Conservation (phyloP, 768 basidiomycete species). For the Lactarius indigo region DNA sequence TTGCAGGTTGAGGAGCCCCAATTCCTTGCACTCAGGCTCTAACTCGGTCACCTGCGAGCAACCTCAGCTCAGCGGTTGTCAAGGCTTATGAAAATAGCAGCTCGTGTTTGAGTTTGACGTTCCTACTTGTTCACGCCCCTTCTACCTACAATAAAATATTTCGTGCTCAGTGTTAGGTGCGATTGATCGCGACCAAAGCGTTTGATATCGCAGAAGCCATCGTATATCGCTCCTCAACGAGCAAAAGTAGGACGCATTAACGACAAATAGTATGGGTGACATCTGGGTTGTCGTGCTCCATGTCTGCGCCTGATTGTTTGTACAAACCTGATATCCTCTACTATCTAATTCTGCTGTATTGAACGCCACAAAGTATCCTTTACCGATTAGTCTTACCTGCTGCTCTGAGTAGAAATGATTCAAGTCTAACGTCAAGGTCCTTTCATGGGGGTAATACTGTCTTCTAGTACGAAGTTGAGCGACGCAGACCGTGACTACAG, state of each 20-base stretch:
- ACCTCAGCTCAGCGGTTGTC: too few species aligned
- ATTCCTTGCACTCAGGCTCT: too few species aligned
- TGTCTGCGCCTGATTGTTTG: not conserved
- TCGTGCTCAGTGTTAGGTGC: constrained; percentile 2
- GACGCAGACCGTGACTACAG: not conserved
- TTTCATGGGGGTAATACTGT: not conserved
- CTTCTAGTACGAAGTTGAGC: not conserved
- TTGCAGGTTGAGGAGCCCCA: too few species aligned
- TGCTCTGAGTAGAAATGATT: not conserved
- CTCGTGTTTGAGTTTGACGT: constrained; percentile 90
- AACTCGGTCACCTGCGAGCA: constrained; percentile 56
- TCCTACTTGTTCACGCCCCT: constrained; percentile 56
- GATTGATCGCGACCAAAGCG: constrained; percentile 81
- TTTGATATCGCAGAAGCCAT: constrained; percentile 75
- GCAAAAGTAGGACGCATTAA: constrained; percentile 53
- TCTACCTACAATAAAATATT: not conserved
- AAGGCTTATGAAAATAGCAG: too few species aligned
- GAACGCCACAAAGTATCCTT: too few species aligned
- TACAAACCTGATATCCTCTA: too few species aligned
- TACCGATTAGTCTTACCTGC: not conserved
- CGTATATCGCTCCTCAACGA: too few species aligned
- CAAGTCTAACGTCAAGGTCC: not conserved
- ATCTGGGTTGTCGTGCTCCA: not conserved
- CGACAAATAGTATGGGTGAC: constrained; percentile 69
- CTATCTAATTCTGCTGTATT: not conserved